Evolutionary conservation across 495 filamentous ascomycete genomes (phyloP), one percentile per base, ranked within the genome.

Genomic region (Daldinia vernicosa): DNA sequence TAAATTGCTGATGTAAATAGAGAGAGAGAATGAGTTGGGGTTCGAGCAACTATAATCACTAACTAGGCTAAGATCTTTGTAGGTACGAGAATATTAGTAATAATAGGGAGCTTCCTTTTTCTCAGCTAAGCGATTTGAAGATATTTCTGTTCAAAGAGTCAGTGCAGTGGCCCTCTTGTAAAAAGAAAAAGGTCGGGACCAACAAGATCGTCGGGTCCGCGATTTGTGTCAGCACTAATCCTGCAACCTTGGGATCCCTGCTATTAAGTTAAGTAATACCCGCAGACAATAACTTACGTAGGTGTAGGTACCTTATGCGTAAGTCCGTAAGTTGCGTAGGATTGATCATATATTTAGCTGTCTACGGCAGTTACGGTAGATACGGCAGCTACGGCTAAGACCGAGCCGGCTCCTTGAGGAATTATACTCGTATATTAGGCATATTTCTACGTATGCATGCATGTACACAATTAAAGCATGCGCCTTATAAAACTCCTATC

Each of bases 201-300:
- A 53, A 47, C 43, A 9, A 47, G 22, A 30, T 30, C 50, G 24
- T 30, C 27, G 15, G 11, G 50, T 53, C 24, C 1, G 50, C 6
- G 43, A 47, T 47, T 53, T 53, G 6, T 53, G 50, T 53, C 50
- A 53, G 50, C 50, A 30, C 50, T 53, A 53, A 53, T 15, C 50
- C 50, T 30, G 50, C 15, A 30, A 30, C 26, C 24, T 15, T 12
- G 11, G 0, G 15, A 27, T 27, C 24, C 50, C 50, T 52, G 24
- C 6, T 19, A 52, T 17, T 40, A 40, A 17, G 2, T 40, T 17
- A 40, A 17, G 39, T 40, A 17, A 40, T 40, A 17, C 39, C 39
- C n/a, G 39, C n/a, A 40, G n/a, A 40, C n/a, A n/a, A n/a, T n/a
- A n/a, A n/a, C n/a, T n/a, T n/a, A n/a, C n/a, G n/a, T n/a, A n/a